A percentile compares a stretch with the other conserved stretches of the same genome.
These are phyloP conservation scores for Dianthus caryophyllus DNA, from an alignment of 148 eudicot genomes.

Conservation along the genomic window DNA sequence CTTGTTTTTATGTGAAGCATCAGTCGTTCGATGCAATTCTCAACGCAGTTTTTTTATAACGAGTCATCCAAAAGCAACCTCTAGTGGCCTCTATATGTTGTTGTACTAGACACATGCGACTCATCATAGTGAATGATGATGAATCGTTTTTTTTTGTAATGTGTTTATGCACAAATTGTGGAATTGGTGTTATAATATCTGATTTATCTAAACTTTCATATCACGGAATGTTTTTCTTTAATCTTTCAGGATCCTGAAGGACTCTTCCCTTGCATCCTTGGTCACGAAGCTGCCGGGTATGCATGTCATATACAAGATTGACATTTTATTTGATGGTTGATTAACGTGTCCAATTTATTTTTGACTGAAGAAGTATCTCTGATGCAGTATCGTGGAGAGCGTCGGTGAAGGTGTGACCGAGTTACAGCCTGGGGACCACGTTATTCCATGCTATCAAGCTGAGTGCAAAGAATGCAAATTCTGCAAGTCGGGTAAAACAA, in stretches of 20 bases:
- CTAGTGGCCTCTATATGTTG: too few species aligned
- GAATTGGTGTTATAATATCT: not conserved
- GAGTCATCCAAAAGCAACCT: too few species aligned
- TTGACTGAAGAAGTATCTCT: not conserved
- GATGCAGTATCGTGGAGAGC: slow-evolving; percentile 88
- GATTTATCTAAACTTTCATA: not conserved
- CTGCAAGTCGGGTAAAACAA: slow-evolving; percentile 99
- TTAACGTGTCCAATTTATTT: not conserved
- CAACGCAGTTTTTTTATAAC: too few species aligned
- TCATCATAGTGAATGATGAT: too few species aligned
- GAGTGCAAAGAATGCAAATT: slow-evolving; percentile 97
- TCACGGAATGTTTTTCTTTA: not conserved
- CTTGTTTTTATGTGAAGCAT: too few species aligned
- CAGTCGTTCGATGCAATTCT: too few species aligned
- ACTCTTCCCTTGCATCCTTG: slow-evolving; percentile 98
- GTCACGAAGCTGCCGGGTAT: slow-evolving; percentile 99
- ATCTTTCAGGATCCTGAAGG: slow-evolving; percentile 86
- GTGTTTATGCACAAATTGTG: too few species aligned
- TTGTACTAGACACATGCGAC: too few species aligned
- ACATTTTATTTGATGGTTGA: not conserved
- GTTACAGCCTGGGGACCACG: slow-evolving; percentile 95
- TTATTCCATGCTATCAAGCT: slow-evolving; percentile 98
- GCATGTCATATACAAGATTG: not conserved
- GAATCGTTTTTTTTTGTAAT: too few species aligned
- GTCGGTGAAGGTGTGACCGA: slow-evolving; percentile 99